Evolutionary conservation across 257 asterid genomes (phyloP).

Genomic region (Gynochthodes officinalis): DNA sequence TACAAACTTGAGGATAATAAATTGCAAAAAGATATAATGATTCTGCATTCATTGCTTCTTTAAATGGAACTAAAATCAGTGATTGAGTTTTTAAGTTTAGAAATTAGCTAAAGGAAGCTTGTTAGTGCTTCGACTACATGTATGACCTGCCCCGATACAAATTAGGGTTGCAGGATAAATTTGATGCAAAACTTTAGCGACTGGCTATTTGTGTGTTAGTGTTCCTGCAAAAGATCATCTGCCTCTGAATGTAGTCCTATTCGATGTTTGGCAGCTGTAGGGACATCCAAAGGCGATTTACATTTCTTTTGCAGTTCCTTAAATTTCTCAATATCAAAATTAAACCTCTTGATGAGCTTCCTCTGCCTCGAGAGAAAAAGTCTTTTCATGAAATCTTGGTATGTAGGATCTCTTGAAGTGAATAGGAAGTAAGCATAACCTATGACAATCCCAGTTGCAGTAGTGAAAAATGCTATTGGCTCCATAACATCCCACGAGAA

Average conservation of each 20-base stretch:
- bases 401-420: conserved; percentile 85
- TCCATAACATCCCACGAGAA: conserved; percentile 98
- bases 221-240: conserved; percentile 53
- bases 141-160: background rate
- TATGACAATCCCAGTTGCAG: conserved; percentile 65
- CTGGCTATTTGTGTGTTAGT: conserved; percentile 24
- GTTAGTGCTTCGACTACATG: background rate
- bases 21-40: background rate
- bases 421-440: conserved; percentile 82
- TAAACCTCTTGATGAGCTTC: conserved; percentile 63
- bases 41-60: background rate
- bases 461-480: conserved; percentile 81
- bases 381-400: conserved; percentile 76
- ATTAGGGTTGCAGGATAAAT: background rate
- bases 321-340: conserved; percentile 68
- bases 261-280: conserved; percentile 45
- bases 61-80: conserved; percentile 3
- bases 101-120: conserved; percentile 7
- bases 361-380: conserved; percentile 85
- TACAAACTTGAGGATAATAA: too few species aligned
- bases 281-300: conserved; percentile 41
- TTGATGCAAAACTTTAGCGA: background rate
- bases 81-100: background rate
- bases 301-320: conserved; percentile 68
- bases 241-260: conserved; percentile 51